A percentile compares a stretch with the other conserved stretches of the same genome.
phyloP scores from a whole-genome alignment of 495 filamentous ascomycete genomes.

The Podospora conica region DNA sequence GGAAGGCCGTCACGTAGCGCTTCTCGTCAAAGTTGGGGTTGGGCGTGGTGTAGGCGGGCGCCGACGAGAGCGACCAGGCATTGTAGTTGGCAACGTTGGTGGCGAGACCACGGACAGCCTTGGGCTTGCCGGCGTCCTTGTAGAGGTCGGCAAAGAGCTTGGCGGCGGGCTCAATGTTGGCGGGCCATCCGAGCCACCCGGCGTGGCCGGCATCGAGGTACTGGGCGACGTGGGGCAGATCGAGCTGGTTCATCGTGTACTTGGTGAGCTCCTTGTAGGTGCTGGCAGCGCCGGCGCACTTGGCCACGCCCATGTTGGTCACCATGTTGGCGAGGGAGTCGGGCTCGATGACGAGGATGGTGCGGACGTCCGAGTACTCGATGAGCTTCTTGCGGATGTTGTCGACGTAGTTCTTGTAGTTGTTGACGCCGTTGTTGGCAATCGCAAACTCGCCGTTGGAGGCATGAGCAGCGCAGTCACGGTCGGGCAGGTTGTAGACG shows the following conservation, averaged over 20 bases:
- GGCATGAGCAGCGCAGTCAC: constrained; percentile 69
- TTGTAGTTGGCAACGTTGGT: constrained; percentile 84
- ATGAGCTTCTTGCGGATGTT: constrained; percentile 52
- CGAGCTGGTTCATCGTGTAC: constrained; percentile 64
- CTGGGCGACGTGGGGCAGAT: constrained; percentile 73
- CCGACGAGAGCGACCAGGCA: constrained; percentile 42
- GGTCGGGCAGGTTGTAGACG: constrained; percentile 70
- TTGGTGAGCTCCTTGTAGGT: constrained; percentile 63
- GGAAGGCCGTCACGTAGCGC: constrained; percentile 60
- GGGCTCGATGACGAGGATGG: constrained; percentile 59
- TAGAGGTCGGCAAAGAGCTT: constrained; percentile 60
- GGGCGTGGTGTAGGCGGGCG: constrained; percentile 36
- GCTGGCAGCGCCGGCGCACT: constrained; percentile 55
- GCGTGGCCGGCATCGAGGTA: constrained; percentile 77
- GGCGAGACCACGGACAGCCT: constrained; percentile 61
- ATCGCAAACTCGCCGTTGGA: constrained; percentile 70
- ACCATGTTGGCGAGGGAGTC: constrained; percentile 76
- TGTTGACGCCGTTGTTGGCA: constrained; percentile 46
- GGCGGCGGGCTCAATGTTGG: constrained; percentile 67
- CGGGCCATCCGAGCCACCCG: constrained; percentile 79
- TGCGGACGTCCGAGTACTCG: constrained; percentile 48
- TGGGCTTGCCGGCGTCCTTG: constrained; percentile 58
- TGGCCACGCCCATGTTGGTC: constrained; percentile 61
- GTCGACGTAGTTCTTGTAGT: constrained; percentile 71
- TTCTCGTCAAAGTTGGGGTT: constrained; percentile 63